Evolutionary conservation across 805 yeast genomes (phyloP).

Genomic region (Monosporozyma aquatica): DNA sequence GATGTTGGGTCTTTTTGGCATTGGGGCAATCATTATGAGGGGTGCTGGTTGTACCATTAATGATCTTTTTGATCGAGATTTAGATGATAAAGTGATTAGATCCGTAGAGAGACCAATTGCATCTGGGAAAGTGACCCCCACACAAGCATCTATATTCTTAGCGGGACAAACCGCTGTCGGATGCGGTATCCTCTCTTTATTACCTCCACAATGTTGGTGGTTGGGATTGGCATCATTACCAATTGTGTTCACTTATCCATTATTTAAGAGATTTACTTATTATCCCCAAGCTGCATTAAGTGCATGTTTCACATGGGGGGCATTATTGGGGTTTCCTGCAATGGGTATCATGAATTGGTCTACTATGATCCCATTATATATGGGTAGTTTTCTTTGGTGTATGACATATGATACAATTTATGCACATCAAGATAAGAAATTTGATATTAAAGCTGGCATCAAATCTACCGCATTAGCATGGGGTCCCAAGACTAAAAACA

Average conservation of each 20-base stretch:
- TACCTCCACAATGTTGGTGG: slow-evolving; percentile 76
- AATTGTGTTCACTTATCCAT: slow-evolving; percentile 78
- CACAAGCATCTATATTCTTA: slow-evolving; percentile 61
- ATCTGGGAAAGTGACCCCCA: slow-evolving; percentile 64
- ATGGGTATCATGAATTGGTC: slow-evolving; percentile 75
- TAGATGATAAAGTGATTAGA: slow-evolving; percentile 79
- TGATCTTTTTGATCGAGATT: slow-evolving; percentile 74
- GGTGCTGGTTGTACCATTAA: slow-evolving; percentile 97
- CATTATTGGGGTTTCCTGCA: slow-evolving; percentile 89
- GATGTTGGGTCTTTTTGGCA: slow-evolving; percentile 62
- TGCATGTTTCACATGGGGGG: slow-evolving; percentile 89
- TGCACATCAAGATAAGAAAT: slow-evolving; percentile 93
- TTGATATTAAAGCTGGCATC: slow-evolving; percentile 83
- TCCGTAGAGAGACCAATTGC: slow-evolving; percentile 92
- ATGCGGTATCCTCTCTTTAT: slow-evolving; percentile 53
- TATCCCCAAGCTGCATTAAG: slow-evolving; percentile 85
- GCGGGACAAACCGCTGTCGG: slow-evolving; percentile 72
- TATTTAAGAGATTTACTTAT: slow-evolving; percentile 89
- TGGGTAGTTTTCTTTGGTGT: slow-evolving; percentile 81
- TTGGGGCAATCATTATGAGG: slow-evolving; percentile 86
- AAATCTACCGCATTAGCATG: slow-evolving; percentile 93
- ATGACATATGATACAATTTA: slow-evolving; percentile 93
- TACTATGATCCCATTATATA: slow-evolving; percentile 69
- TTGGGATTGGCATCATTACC: slow-evolving; percentile 75
- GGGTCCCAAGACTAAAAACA: slow-evolving; percentile 66